A percentile compares a stretch with the other conserved stretches of the same genome.
phyloP scores from a whole-genome alignment of 306 rosid genomes.

The Inga laurina region DNA sequence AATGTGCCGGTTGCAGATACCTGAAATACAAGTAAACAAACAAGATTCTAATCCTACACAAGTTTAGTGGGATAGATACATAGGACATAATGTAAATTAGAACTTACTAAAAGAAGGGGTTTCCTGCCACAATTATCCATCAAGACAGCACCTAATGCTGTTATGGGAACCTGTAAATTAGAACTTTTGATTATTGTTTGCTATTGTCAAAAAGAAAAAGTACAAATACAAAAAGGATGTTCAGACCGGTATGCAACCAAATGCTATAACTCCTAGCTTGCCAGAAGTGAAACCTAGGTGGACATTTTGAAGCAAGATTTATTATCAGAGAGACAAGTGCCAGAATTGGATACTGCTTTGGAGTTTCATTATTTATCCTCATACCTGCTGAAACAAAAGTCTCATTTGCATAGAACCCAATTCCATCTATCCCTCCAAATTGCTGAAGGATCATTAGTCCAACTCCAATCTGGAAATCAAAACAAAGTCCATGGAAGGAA shows the following conservation, averaged over 20 bases:
- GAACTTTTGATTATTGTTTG: background rate
- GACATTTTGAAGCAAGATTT: slow-evolving; percentile 22
- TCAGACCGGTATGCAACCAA: slow-evolving; percentile 55
- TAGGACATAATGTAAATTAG: background rate
- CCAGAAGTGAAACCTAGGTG: slow-evolving; percentile 33
- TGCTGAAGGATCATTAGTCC: slow-evolving; percentile 58
- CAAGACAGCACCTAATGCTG: slow-evolving; percentile 44
- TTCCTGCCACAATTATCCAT: slow-evolving; percentile 52
- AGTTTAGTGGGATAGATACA: background rate
- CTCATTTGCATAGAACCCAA: slow-evolving; percentile 53
- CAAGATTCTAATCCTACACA: background rate
- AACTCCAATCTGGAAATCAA: slow-evolving; percentile 44
- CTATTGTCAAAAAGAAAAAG: background rate
- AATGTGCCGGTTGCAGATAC: slow-evolving; percentile 60
- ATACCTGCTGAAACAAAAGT: slow-evolving; percentile 45
- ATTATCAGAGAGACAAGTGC: background rate
- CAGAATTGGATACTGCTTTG: background rate
- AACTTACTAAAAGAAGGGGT: slow-evolving; percentile 53
- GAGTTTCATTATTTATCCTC: background rate
- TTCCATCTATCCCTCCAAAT: slow-evolving; percentile 51
- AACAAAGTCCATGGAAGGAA: background rate
- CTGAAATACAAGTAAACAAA: slow-evolving; percentile 32
- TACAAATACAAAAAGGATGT: background rate
- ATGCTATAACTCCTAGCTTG: slow-evolving; percentile 55
- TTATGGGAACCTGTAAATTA: slow-evolving; percentile 48